These are phyloP conservation scores for Durio zibethinus DNA, from an alignment of 345 rosid species.

Conservation along the genomic window DNA sequence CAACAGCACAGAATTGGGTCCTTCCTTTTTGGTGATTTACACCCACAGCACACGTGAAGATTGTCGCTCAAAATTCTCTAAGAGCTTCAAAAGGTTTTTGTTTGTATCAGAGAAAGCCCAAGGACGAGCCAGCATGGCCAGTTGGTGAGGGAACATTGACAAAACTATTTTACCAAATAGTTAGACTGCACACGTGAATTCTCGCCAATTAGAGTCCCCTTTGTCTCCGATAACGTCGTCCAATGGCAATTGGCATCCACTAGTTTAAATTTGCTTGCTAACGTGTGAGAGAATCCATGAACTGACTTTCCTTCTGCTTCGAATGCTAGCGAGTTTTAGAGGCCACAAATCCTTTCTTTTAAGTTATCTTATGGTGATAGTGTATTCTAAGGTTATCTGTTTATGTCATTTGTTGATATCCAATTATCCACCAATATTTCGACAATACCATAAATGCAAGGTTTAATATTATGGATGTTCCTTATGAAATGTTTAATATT, in stretches of 20 bases:
- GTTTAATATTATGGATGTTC: too few species aligned
- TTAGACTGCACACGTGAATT: constrained; percentile 11
- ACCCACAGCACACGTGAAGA: constrained; percentile 7
- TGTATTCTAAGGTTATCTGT: background rate
- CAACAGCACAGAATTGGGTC: background rate
- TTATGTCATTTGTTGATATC: background rate
- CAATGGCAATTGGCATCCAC: background rate
- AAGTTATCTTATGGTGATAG: background rate
- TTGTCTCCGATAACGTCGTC: background rate
- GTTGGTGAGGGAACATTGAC: constrained; percentile 39
- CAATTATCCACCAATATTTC: background rate
- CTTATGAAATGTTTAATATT: too few species aligned
- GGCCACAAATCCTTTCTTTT: too few species aligned
- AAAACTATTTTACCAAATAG: constrained; percentile 10
- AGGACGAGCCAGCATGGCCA: constrained; percentile 15
- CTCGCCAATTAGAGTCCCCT: background rate
- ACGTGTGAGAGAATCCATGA: background rate
- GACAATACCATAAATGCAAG: background rate
- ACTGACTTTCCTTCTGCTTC: background rate
- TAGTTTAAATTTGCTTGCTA: background rate
- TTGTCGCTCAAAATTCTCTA: background rate
- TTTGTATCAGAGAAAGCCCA: background rate
- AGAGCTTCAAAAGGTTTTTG: background rate
- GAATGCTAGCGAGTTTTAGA: background rate
- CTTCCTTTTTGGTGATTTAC: background rate